Evolutionary conservation across 2,329 filamentous ascomycete species (phyloP).

Genomic region (Orbilia blumenaviensis): DNA sequence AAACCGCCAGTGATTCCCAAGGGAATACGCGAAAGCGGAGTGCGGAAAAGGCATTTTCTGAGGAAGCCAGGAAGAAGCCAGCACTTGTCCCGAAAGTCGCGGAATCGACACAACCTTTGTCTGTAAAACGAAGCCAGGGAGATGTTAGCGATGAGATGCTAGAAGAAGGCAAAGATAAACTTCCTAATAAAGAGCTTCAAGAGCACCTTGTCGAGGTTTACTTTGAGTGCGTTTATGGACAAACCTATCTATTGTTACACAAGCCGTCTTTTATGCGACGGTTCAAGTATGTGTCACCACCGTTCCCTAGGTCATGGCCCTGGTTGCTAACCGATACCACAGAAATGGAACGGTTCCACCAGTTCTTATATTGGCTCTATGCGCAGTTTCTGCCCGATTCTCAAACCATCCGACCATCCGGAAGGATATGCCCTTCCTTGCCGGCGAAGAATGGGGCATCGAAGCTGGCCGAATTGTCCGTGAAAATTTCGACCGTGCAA

Average conservation of each 20-base stretch:
- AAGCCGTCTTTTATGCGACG: conserved; percentile 97
- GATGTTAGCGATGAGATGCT: conserved; percentile 70
- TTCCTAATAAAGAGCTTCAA: conserved; percentile 87
- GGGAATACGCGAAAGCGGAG: conserved; percentile 75
- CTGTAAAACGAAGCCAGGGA: conserved; percentile 47
- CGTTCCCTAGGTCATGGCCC: not conserved
- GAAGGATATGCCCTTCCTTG: conserved; percentile 79
- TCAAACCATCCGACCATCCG: conserved; percentile 83
- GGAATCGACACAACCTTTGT: conserved; percentile 44
- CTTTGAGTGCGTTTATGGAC: conserved; percentile 94
- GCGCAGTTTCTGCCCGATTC: conserved; percentile 93
- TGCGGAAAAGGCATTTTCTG: conserved; percentile 86
- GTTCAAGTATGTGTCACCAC: conserved; percentile 67
- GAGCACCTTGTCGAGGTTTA: conserved; percentile 93
- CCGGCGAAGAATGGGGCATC: conserved; percentile 91
- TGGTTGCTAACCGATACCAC: conserved; percentile 57
- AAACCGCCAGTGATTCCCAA: conserved; percentile 66
- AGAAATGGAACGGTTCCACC: conserved; percentile 83
- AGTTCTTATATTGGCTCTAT: conserved; percentile 90
- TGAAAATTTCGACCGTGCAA: conserved; percentile 89
- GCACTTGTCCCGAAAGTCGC: conserved; percentile 42
- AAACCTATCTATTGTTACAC: conserved; percentile 91
- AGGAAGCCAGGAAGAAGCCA: conserved; percentile 58
- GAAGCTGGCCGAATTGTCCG: conserved; percentile 87
- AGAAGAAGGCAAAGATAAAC: conserved; percentile 80